These are phyloP conservation scores for Nymphaea thermarum DNA, from an alignment of 164 flowering plant species.

Conservation along the genomic window DNA sequence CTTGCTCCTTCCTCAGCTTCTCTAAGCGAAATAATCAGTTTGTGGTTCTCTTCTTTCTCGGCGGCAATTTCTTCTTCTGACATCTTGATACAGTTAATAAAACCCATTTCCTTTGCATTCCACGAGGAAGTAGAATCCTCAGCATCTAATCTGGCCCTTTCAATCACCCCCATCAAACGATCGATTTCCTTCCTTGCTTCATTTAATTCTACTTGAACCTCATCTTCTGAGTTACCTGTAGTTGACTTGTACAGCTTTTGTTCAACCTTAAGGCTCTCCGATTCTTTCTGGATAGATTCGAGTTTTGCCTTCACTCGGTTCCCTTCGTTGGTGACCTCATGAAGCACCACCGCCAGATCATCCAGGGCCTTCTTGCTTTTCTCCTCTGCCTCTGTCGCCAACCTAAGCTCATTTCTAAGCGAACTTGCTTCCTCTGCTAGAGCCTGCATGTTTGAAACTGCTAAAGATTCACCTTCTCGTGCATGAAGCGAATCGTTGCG, in stretches of 20 bases:
- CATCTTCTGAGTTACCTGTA: conserved; percentile 25
- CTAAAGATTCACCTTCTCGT: conserved; percentile 19
- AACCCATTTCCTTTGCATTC: conserved; percentile 60
- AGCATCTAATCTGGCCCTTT: conserved; percentile 58
- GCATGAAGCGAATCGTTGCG: conserved; percentile 17
- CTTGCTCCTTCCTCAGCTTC: conserved; percentile 25
- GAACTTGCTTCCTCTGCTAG: conserved; percentile 20
- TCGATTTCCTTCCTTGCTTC: conserved; percentile 52
- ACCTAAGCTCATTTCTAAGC: conserved; percentile 40
- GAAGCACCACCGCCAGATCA: conserved; percentile 57
- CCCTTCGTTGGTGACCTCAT: conserved; percentile 57
- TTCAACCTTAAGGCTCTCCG: conserved; percentile 27
- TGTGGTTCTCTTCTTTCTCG: conserved; percentile 29
- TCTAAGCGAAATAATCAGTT: conserved; percentile 22
- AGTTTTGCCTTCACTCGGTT: conserved; percentile 43
- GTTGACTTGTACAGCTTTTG: conserved; percentile 20
- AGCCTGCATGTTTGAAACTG: conserved; percentile 13
- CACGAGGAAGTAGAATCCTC: conserved; percentile 64
- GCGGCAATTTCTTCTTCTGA: conserved; percentile 51
- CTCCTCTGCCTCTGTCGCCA: conserved; percentile 62
- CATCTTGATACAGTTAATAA: conserved; percentile 52
- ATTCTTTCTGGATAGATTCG: conserved; percentile 16
- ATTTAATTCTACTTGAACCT: conserved; percentile 20
- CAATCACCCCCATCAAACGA: conserved; percentile 22
- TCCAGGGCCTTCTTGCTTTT: conserved; percentile 72